Evolutionary conservation across 1,139 yeast species (phyloP).

Genomic region (Scheffersomyces insectosa): DNA sequence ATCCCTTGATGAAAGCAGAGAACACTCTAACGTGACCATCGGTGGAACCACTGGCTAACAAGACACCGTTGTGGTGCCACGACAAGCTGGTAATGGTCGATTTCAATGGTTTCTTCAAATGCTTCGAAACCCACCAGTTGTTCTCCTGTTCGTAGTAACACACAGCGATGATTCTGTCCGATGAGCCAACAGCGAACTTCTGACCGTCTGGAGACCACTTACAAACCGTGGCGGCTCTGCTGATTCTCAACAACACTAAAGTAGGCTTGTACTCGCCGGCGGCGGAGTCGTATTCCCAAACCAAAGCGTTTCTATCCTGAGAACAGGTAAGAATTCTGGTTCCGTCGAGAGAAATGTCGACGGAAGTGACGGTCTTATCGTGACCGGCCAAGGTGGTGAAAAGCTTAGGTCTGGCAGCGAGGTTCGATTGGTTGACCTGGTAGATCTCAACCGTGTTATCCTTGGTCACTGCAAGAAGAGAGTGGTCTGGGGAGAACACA

Average conservation of each 20-base stretch:
- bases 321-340: constrained; percentile 89
- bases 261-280: constrained; percentile 75
- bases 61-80: constrained; percentile 95
- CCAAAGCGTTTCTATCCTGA: constrained; percentile 96
- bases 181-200: constrained; percentile 96
- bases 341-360: constrained; percentile 88
- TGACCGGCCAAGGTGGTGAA: constrained; percentile 75
- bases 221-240: constrained; percentile 91
- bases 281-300: constrained; percentile 70
- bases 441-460: constrained; percentile 76
- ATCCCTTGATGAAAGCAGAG: constrained; percentile 87
- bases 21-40: constrained; percentile 95
- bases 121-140: constrained; percentile 99
- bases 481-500: constrained; percentile 71
- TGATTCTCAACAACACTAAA: constrained; percentile 85
- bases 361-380: constrained; percentile 93
- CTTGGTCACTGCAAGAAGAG: constrained; percentile 78
- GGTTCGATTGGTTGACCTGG: constrained; percentile 40
- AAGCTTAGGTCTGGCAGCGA: constrained; percentile 42
- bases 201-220: constrained; percentile 91
- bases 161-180: constrained; percentile 91
- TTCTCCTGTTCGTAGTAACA: constrained; percentile 95
- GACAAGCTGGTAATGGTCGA: constrained; percentile 82
- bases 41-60: constrained; percentile 88
- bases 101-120: constrained; percentile 88